Evolutionary conservation across 1,284 basidiomycete genomes (phyloP), one percentile per base, ranked within the genome.

Genomic region (Tetrapyrgos nigripes): DNA sequence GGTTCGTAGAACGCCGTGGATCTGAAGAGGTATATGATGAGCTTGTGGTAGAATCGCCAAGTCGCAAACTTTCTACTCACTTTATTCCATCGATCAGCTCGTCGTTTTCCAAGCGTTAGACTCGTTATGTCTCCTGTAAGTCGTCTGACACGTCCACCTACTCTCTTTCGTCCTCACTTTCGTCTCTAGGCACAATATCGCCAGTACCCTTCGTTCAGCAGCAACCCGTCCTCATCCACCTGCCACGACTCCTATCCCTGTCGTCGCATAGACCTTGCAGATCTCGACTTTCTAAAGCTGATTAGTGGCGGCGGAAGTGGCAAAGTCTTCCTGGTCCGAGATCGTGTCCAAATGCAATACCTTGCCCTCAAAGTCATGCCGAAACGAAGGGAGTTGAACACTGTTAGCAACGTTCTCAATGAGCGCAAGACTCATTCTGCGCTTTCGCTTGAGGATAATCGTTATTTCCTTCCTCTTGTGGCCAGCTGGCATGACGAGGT

Each of bases 291-390:
- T 29, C 54, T 72, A 28, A 65, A 68, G 24, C 66, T 71, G 47
- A 55, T 74, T 2, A 69, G 69, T 29, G 66, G 65, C 31, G 72
- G 72, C 2, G 64, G 66, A 3, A 64, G 63, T 33, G 69, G 69
- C 13, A 65, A 67, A 43, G 72, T 74, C 17, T 71, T 70, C 43
- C 60, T 67, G 43, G 66, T 65, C 59, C 62, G 63, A 43, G 63
- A 72, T 52, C 66, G 50, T 9, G 53, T 65, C 8, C 63, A 67
- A 10, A 64, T 60, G n/a, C 62, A 57, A n/a, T 60, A 62, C 40
- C 46, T 67, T 23, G 72, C 72, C 4, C 59, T 74, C 24, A 74
- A 74, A 62, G 68, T 74, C 13, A 64, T 73, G n/a, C 57, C 60
- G 27, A 66, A 64, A 37, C 53, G 50, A 6, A 61, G 58, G 4